phyloP scores from a whole-genome alignment of 176 grass and related monocot genomes.

The Oryza meyeriana region DNA sequence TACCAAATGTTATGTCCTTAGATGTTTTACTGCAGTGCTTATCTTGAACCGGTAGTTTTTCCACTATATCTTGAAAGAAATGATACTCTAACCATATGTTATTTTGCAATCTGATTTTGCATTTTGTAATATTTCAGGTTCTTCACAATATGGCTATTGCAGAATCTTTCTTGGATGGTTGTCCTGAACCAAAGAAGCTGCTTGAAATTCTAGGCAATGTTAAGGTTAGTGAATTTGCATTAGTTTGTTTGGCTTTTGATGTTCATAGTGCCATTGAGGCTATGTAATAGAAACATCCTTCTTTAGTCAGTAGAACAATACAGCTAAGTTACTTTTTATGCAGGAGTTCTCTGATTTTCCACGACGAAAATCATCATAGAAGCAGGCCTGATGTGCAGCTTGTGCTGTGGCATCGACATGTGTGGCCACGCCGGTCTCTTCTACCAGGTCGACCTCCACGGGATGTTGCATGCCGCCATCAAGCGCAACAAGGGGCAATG shows the following conservation, averaged over 20 bases:
- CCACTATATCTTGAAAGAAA: conserved; percentile 32
- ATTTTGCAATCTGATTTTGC: conserved; percentile 18
- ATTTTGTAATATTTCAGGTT: conserved; percentile 54
- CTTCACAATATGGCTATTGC: conserved; percentile 92
- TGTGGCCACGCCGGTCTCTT: too few relatives aligned
- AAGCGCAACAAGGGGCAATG: too few relatives aligned
- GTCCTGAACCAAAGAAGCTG: conserved; percentile 72
- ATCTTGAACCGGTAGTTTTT: background rate
- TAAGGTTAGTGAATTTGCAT: conserved; percentile 59
- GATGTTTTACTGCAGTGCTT: background rate
- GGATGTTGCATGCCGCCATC: too few relatives aligned
- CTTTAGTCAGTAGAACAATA: background rate
- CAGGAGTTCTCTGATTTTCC: background rate
- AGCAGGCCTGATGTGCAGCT: too few relatives aligned
- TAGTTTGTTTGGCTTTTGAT: conserved; percentile 17
- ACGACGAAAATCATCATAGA: too few relatives aligned
- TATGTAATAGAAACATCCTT: background rate
- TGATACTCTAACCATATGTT: background rate
- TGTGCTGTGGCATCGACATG: too few relatives aligned
- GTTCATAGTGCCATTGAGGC: background rate
- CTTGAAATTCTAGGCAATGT: conserved; percentile 66
- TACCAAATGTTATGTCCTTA: background rate
- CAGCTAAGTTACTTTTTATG: background rate
- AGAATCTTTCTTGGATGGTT: conserved; percentile 67
- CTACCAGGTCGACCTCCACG: too few relatives aligned